These are phyloP conservation scores for Taphrina wiesneri DNA, from an alignment of 1,139 yeast species.

Conservation along the genomic window DNA sequence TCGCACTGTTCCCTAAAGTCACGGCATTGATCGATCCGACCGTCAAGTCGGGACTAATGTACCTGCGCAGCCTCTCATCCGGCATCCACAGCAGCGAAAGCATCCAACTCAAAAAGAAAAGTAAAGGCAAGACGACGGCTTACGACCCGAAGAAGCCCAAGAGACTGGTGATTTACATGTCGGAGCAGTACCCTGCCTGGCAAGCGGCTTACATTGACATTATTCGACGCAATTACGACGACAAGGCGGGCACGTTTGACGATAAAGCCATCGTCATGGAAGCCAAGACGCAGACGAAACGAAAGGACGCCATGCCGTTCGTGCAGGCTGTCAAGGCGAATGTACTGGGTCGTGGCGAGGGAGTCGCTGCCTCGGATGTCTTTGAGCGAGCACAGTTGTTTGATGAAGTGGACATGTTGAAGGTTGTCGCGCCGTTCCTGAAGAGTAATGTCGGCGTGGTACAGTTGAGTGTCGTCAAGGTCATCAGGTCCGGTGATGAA, in stretches of 20 bases:
- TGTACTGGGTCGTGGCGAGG: conserved; percentile 55
- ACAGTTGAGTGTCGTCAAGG: conserved; percentile 60
- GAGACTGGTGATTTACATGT: conserved; percentile 67
- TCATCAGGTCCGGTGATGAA: conserved; percentile 59
- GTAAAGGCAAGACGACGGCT: conserved; percentile 73
- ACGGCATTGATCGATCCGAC: conserved; percentile 63
- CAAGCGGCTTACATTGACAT: conserved; percentile 83
- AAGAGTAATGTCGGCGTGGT: conserved; percentile 59
- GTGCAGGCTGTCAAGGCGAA: conserved; percentile 81
- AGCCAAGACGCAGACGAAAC: conserved; percentile 49
- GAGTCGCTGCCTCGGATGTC: conserved; percentile 65
- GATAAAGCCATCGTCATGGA: conserved; percentile 38
- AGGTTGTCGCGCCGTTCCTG: conserved; percentile 55
- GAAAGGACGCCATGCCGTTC: conserved; percentile 95
- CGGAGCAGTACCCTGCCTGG: conserved; percentile 93
- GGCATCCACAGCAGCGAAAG: conserved; percentile 92
- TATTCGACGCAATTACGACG: conserved; percentile 74
- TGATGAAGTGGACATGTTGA: conserved; percentile 70
- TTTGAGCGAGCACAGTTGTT: conserved; percentile 79
- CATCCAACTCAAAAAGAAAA: conserved; percentile 82
- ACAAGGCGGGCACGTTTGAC: conserved; percentile 27
- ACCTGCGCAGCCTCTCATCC: conserved; percentile 75
- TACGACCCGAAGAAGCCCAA: conserved; percentile 74
- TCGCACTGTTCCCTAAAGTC: conserved; percentile 75
- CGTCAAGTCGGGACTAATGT: conserved; percentile 67